phyloP scores from a whole-genome alignment of 208 protist species.

The Acanthamoeba royreba region DNA sequence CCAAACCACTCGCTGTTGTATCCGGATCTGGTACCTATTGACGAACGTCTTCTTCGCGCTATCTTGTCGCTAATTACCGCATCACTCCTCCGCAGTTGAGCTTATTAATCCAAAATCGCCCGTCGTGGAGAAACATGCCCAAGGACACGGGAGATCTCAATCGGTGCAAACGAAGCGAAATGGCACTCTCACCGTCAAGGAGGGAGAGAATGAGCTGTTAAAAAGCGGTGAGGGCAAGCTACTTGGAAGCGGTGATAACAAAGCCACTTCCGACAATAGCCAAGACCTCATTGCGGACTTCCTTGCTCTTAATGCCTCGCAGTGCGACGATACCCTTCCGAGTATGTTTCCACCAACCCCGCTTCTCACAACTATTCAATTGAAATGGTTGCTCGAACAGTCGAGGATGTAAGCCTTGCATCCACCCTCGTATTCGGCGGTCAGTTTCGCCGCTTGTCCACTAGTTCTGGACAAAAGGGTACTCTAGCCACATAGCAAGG shows the following conservation, averaged over 20 bases:
- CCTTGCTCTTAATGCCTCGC: not conserved
- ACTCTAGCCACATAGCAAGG: no score
- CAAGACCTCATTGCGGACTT: not conserved
- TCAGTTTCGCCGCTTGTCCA: not conserved
- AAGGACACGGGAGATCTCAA: not conserved
- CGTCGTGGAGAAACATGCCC: not conserved
- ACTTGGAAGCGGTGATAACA: not conserved
- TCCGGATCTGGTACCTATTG: not conserved
- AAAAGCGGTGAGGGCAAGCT: not conserved
- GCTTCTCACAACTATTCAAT: no score
- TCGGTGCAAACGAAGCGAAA: not conserved
- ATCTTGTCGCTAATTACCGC: no score
- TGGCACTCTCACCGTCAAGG: not conserved
- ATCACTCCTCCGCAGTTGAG: no score
- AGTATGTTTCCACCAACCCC: no score
- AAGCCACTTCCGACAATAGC: not conserved
- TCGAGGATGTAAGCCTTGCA: not conserved
- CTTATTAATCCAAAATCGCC: not conserved
- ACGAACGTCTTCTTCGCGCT: not conserved
- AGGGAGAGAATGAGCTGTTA: not conserved
- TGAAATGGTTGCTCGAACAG: not conserved
- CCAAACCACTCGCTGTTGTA: not conserved
- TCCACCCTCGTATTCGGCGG: not conserved
- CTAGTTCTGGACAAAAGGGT: not conserved
- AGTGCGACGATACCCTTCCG: not conserved